Conservation (phyloP, 1,139 yeast species). For the Scheffersomyces quercinus region DNA sequence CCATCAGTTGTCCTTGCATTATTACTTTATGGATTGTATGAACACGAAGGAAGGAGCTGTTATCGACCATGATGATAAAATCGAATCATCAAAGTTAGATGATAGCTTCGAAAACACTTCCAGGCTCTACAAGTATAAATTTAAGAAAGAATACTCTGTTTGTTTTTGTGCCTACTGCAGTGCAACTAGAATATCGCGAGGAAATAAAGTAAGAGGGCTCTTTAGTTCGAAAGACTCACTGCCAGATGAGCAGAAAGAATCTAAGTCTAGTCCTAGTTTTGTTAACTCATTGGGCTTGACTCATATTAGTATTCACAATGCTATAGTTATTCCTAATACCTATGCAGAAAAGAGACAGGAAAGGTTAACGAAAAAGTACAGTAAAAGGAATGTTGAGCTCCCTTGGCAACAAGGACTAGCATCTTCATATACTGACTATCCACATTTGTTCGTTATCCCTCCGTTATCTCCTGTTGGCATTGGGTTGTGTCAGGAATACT, state of each 20-base stretch:
- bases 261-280: slow-evolving; percentile 1
- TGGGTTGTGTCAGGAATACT: slow-evolving; percentile 8
- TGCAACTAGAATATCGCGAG: slow-evolving; percentile 3
- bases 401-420: slow-evolving; percentile 7
- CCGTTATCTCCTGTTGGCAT: slow-evolving; percentile 9
- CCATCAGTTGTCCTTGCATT: slow-evolving; percentile 29
- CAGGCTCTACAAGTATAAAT: slow-evolving; percentile 17
- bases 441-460: slow-evolving; percentile 11
- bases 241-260: background rate
- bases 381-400: background rate
- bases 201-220: slow-evolving; percentile 5
- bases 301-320: slow-evolving; percentile 20
- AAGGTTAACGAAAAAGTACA: slow-evolving; percentile 6
- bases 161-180: slow-evolving; percentile 31
- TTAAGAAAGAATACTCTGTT: slow-evolving; percentile 23
- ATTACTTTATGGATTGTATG: slow-evolving; percentile 24
- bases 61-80: slow-evolving; percentile 31
- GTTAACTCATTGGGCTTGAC: slow-evolving; percentile 11
- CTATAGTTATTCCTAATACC: slow-evolving; percentile 12
- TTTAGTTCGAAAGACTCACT: slow-evolving; percentile 1
- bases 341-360: slow-evolving; percentile 5
- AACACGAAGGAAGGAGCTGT: slow-evolving; percentile 8
- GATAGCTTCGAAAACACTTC: slow-evolving; percentile 22
- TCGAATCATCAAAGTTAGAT: slow-evolving; percentile 21
- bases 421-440: slow-evolving; percentile 1